Percentiles rank a stretch among this genome's conserved stretches.
Conservation (phyloP, 192 early-diverging fungal species). For the Coemansia sp. region DNA sequence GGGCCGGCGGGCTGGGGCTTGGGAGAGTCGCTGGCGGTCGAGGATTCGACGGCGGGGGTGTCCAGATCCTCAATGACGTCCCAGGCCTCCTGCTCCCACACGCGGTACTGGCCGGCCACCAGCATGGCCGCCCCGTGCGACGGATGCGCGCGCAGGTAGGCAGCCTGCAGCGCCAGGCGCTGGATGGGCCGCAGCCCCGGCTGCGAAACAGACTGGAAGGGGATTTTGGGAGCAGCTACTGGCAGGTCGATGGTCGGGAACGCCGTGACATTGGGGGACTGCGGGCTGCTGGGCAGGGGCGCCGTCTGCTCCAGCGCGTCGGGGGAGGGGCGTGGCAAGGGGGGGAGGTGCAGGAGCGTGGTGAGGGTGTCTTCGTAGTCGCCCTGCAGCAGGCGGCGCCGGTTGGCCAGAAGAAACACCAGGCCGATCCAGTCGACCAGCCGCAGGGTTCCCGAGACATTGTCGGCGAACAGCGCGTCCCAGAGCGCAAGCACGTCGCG, state of each 20-base stretch:
- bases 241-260: not conserved
- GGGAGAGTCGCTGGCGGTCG: too few relatives aligned
- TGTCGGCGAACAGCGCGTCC: conserved; percentile 89
- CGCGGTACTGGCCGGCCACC: conserved; percentile 61
- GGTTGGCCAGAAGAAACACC: conserved; percentile 68
- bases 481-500: conserved; percentile 72
- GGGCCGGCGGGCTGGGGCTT: conserved; percentile 4
- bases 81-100: conserved; percentile 44
- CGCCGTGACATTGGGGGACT: conserved; percentile 8
- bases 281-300: conserved; percentile 24
- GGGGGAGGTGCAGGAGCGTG: conserved; percentile 63
- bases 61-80: conserved; percentile 14
- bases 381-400: conserved; percentile 55
- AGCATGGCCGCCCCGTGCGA: conserved; percentile 52
- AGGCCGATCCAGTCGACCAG: conserved; percentile 83
- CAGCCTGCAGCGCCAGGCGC: conserved; percentile 64
- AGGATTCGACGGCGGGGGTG: too few relatives aligned
- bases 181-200: conserved; percentile 24
- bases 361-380: conserved; percentile 67
- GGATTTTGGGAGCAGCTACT: conserved; percentile 7
- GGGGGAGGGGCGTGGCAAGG: conserved; percentile 45
- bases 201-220: conserved; percentile 10
- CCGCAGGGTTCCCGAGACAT: conserved; percentile 59
- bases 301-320: conserved; percentile 37
- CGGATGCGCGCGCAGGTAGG: conserved; percentile 60